Percentiles rank a stretch among this genome's conserved stretches.
Evolutionary conservation across 192 early-diverging fungal species (phyloP).

Genomic region (Backusella mclennaniae): DNA sequence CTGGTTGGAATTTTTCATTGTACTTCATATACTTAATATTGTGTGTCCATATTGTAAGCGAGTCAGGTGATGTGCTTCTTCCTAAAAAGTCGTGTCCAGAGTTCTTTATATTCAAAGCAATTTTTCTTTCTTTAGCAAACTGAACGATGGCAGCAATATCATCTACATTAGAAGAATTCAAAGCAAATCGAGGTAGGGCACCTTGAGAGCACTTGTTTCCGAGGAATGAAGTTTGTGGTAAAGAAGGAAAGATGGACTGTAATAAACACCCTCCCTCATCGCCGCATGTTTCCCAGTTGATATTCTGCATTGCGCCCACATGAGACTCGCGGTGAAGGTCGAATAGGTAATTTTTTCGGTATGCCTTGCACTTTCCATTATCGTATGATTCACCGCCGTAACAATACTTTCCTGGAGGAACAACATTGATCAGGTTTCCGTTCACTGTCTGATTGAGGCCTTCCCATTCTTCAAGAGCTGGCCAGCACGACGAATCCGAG

Average conservation of each 20-base stretch:
- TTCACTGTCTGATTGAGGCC: constrained; percentile 14
- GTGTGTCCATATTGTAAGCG: constrained; percentile 47
- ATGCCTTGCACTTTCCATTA: constrained; percentile 19
- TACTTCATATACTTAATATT: constrained; percentile 38
- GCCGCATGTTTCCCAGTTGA: constrained; percentile 31
- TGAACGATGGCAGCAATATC: constrained; percentile 32
- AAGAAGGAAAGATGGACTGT: neutral
- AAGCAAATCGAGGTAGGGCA: constrained; percentile 32
- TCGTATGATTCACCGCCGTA: constrained; percentile 29
- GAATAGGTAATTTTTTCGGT: neutral
- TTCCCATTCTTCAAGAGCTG: constrained; percentile 24
- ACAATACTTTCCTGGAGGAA: constrained; percentile 30
- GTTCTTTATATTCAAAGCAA: constrained; percentile 55
- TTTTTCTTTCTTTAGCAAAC: constrained; percentile 39
- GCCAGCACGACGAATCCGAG: constrained; percentile 29
- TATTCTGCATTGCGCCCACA: constrained; percentile 15
- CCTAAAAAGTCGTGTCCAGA: constrained; percentile 54
- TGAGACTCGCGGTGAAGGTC: constrained; percentile 2
- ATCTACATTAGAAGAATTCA: constrained; percentile 26
- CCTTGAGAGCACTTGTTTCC: constrained; percentile 29
- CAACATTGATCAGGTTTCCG: constrained; percentile 24
- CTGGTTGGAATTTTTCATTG: constrained; percentile 29
- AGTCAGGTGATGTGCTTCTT: constrained; percentile 40
- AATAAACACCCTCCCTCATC: constrained; percentile 13
- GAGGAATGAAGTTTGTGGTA: neutral